A percentile compares a stretch with the other conserved stretches of the same genome.
Conservation (phyloP, 2,329 filamentous ascomycete genomes). For the Fusarium camptoceras region DNA sequence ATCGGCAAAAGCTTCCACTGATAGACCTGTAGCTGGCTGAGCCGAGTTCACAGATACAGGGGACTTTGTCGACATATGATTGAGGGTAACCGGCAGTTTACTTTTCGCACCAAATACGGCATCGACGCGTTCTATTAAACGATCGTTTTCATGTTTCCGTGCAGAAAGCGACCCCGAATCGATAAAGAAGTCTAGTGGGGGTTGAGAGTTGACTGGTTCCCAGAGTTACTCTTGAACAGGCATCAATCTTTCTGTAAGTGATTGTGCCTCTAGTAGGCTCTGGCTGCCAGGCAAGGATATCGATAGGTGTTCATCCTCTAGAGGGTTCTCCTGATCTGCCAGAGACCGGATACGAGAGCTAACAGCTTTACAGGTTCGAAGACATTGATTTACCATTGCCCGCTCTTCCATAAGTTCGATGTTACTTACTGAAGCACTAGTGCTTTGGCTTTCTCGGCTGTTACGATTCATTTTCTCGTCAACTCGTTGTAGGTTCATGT, state of each 20-base stretch:
- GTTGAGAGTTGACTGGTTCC: too few species aligned
- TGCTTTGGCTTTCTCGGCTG: conserved; percentile 27
- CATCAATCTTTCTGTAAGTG: conserved; percentile 47
- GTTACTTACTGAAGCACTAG: conserved; percentile 26
- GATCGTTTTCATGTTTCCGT: too few species aligned
- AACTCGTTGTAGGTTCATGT: conserved; percentile 51
- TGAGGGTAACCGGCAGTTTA: fast-evolving
- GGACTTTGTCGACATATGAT: too few species aligned
- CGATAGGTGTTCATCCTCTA: conserved; percentile 32
- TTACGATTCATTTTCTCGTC: conserved; percentile 50
- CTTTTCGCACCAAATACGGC: too few species aligned
- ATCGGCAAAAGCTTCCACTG: too few species aligned
- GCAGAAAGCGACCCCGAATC: fast-evolving
- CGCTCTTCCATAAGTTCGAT: conserved; percentile 53
- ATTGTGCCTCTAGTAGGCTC: conserved; percentile 49
- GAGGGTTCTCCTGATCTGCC: conserved; percentile 41
- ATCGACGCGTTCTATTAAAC: fast-evolving
- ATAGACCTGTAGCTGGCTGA: too few species aligned
- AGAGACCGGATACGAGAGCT: conserved; percentile 51
- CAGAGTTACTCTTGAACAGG: background rate
- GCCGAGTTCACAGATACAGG: fast-evolving
- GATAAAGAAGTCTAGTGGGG: too few species aligned
- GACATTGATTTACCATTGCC: conserved; percentile 53
- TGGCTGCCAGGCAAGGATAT: background rate
- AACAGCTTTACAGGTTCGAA: conserved; percentile 55